Evolutionary conservation across 192 early-diverging fungal species (phyloP), one percentile per base, ranked within the genome.

Genomic region (Rhizophagus clarus): DNA sequence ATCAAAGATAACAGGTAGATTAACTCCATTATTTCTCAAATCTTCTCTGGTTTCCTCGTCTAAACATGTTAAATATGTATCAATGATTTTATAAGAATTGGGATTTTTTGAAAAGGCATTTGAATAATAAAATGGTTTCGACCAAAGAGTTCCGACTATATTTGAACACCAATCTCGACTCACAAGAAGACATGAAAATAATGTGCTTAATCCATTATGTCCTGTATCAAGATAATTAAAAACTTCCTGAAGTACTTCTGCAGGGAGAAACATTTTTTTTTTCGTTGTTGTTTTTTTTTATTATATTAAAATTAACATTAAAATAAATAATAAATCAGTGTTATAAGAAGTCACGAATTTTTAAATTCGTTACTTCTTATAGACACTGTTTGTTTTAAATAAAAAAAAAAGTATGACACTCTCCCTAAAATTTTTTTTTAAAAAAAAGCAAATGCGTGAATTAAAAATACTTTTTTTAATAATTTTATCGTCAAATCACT

Each of bases 121-220:
- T 4, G 51, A 20, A 56, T 66, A 66, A 66, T 66, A 66, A 66
- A 66, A 66, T 31, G 63, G 63, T 66, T 66, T 66, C 14, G 63
- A 66, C 63, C 63, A 66, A 66, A 66, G 63, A 12, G 31, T 15
- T 66, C 26, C 29, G 17, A 66, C 10, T 31, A 17, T 17, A 31
- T 66, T 29, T 5, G 10, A 31, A 66, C 26, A 66, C 63, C 63
- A 66, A 28, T 29, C 4, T 66, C 5, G 17, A 15, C 31, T 7
- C 63, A 66, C 63, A 28, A 66, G 63, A 66, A 66, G 63, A 29
- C 63, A 66, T 66, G 63, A 66, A 66, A 15, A 26, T 11, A 66
- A 29, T 26, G 24, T 4, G 0, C 3, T 11, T 66, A 66, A 29
- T 28, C 24, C 29, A 15, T 3, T 6, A 31, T 66, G 63, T 0